Base-by-base conservation (phyloP, 148 eudicot genomes). In the Tetragonia tetragonoides region DNA sequence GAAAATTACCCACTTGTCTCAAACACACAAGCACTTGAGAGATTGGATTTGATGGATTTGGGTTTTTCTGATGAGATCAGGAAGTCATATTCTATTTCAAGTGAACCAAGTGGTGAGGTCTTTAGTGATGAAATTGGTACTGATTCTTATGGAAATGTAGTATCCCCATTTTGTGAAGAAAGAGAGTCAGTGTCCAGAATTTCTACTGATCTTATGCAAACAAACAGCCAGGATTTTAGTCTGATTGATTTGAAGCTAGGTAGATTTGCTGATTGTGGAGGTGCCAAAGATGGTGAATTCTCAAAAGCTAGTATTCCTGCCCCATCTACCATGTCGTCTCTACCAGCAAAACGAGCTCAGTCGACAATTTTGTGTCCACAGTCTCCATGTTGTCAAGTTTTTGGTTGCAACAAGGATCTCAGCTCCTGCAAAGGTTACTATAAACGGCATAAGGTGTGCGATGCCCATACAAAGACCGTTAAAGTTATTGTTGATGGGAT, bases 391-490 rank as follows among this genome's bases (percentile, higher is more conserved):
- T 88, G 91, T 75, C 87, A 82, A 75, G 89, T 86, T 66, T 74
- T 82, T 24, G 87, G 91, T 47, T 86, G 89, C 66, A 84, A 77
- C 69, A 82, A 80, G 75, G 89, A 88, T 75, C 86, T 86, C 37
- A 75, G 82, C 67, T 78, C 85, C 41, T 80, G 42, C 10, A 88
- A 88, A 28, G 87, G 86, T 24, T 88, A 86, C 28, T 79, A 86
- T 73, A 84, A 77, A 77, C 70, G 86, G 86, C 89, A 86, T 74
- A 86, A 77, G 82, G 87, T 86, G n/a, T 86, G 89, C 71, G 86
- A 86, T 66, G 82, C 63, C 65, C 89, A 86, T 83, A 82, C 89
- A 3, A 86, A 85, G 80, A 84, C 85, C 41, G 70, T 86, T 34
- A 83, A 64, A 67, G 87, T 82, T 76, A 70, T 82, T 78, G 86